These are phyloP conservation scores for Cucurbita ficifolia DNA, from an alignment of 306 rosid genomes.

Conservation along the genomic window DNA sequence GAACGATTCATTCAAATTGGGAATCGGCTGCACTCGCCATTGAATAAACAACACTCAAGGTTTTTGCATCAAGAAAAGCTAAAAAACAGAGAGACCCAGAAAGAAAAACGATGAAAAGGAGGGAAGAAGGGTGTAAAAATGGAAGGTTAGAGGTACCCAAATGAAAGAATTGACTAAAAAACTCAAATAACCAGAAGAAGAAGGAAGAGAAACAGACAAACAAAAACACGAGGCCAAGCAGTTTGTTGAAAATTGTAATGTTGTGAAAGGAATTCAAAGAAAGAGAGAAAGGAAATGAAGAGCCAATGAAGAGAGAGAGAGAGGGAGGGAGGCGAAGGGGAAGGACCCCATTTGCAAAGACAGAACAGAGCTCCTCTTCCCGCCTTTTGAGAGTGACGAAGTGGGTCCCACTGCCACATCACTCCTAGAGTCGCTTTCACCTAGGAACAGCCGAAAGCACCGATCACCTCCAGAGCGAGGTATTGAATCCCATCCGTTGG, in stretches of 20 bases:
- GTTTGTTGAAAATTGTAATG: background rate
- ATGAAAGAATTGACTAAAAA: background rate
- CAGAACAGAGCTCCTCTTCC: constrained; percentile 43
- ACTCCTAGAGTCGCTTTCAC: background rate
- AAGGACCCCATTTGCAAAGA: constrained; percentile 6
- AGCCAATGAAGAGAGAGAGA: background rate
- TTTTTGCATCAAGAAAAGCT: background rate
- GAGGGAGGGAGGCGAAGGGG: background rate
- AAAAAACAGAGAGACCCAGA: background rate
- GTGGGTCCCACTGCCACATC: constrained; percentile 43
- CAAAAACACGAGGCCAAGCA: background rate
- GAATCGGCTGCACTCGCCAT: too few relatives aligned
- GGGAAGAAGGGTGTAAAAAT: background rate
- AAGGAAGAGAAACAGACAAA: background rate
- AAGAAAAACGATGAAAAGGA: background rate
- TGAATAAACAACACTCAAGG: background rate
- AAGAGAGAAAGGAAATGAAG: background rate
- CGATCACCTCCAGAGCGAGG: too few relatives aligned
- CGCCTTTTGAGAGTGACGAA: constrained; percentile 42
- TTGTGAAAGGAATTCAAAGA: background rate
- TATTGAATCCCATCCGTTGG: background rate
- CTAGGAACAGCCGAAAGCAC: background rate
- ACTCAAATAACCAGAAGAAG: background rate
- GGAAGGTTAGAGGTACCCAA: background rate
- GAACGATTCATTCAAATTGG: background rate